phyloP scores from a whole-genome alignment of 176 grass and related monocot genomes.

The Oryza australiensis region DNA sequence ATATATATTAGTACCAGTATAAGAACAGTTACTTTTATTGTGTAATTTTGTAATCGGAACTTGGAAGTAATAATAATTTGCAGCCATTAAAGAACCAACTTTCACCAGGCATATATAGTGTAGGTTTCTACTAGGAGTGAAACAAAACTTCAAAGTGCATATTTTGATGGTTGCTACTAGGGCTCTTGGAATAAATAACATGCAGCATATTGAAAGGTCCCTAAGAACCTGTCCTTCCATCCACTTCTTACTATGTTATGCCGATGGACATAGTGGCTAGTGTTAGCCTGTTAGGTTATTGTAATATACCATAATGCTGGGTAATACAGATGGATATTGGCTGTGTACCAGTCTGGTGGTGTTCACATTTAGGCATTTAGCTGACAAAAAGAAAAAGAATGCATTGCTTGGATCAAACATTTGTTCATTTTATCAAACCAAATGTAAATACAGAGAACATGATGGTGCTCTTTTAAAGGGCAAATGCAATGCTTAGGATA shows the following conservation, averaged over 20 bases:
- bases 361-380: conserved; percentile 14
- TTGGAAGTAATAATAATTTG: background rate
- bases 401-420: background rate
- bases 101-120: background rate
- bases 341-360: background rate
- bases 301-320: conserved; percentile 7
- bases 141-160: background rate
- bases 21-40: background rate
- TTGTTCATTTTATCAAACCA: background rate
- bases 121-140: background rate
- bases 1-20: background rate
- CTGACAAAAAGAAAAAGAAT: background rate
- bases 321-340: conserved; percentile 17
- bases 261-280: background rate
- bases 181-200: background rate
- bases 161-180: background rate
- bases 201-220: background rate
- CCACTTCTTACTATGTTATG: background rate
- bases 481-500: background rate
- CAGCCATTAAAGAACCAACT: background rate
- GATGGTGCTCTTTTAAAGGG: background rate
- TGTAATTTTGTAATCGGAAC: background rate
- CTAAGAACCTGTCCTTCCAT: background rate
- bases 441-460: conserved; percentile 15
- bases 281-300: background rate